A percentile compares a stretch with the other conserved stretches of the same genome.
Conservation (phyloP, 2,329 filamentous ascomycete species). For the Colletotrichum gloeosporioides region DNA sequence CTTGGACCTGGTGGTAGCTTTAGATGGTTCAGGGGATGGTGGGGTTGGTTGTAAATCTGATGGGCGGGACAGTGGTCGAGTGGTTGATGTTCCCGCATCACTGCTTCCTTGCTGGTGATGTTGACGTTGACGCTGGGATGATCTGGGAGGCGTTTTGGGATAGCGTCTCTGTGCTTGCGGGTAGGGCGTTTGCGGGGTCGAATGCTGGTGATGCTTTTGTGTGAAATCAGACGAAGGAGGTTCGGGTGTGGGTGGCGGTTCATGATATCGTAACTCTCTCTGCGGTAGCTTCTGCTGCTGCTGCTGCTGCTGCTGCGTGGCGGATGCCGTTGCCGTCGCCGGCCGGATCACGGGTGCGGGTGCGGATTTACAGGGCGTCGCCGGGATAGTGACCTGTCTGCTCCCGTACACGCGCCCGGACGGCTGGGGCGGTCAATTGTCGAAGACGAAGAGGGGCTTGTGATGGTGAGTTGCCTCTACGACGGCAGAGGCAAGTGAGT, state of each 20-base stretch:
- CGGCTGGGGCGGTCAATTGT: conserved; percentile 41
- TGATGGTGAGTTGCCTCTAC: conserved; percentile 86
- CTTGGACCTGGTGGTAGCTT: background rate
- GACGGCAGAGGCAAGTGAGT: conserved; percentile 75
- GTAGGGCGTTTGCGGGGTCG: background rate
- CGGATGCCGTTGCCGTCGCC: conserved; percentile 13
- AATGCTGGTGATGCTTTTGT: background rate
- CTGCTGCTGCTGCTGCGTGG: background rate
- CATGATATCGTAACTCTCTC: background rate
- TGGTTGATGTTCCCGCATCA: background rate
- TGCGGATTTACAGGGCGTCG: conserved; percentile 39
- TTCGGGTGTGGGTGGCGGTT: background rate
- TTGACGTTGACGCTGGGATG: background rate
- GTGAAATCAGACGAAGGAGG: background rate
- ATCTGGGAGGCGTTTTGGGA: background rate
- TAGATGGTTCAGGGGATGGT: background rate
- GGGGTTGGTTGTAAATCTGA: background rate
- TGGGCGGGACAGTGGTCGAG: background rate
- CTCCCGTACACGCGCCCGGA: conserved; percentile 21
- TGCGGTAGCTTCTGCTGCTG: background rate
- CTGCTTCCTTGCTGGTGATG: background rate
- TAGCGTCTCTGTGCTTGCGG: background rate
- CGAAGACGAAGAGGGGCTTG: conserved; percentile 78
- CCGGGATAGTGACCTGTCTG: conserved; percentile 30
- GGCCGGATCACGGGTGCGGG: conserved; percentile 38